phyloP scores from a whole-genome alignment of 306 rosid genomes.

The Ammopiptanthus mongolicus region DNA sequence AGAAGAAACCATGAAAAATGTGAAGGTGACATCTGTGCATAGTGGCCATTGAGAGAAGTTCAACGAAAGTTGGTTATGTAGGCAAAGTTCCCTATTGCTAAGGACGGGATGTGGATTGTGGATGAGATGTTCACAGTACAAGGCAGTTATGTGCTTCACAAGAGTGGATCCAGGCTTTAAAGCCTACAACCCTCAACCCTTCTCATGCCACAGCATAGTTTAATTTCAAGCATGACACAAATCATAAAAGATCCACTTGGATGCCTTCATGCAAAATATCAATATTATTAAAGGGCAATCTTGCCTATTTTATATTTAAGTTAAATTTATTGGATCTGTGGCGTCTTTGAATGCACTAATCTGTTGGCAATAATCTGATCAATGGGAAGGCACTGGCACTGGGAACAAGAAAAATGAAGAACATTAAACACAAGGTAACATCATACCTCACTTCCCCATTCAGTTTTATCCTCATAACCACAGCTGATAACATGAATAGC shows the following conservation, averaged over 20 bases:
- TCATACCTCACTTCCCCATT: constrained; percentile 81
- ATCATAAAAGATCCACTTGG: neutral
- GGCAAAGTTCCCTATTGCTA: neutral
- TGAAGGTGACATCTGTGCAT: neutral
- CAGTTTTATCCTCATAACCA: constrained; percentile 84
- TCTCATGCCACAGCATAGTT: neutral
- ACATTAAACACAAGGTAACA: neutral
- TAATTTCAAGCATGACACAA: neutral
- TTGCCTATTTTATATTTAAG: neutral
- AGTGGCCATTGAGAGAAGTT: neutral
- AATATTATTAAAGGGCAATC: neutral
- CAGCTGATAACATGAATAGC: constrained; percentile 94
- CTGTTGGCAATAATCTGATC: neutral
- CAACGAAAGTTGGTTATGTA: neutral
- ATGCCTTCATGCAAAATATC: neutral
- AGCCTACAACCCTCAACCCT: neutral
- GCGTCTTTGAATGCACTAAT: neutral
- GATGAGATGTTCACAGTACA: neutral
- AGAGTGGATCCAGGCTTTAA: neutral
- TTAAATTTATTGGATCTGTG: neutral
- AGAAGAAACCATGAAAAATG: neutral
- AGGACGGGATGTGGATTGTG: neutral
- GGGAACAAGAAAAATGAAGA: neutral
- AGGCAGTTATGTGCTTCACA: neutral
- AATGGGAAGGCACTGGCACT: neutral